Percentiles rank a stretch among this genome's conserved stretches.
These are phyloP conservation scores for Chimonanthus salicifolius DNA, from an alignment of 164 flowering plant species.

Conservation along the genomic window DNA sequence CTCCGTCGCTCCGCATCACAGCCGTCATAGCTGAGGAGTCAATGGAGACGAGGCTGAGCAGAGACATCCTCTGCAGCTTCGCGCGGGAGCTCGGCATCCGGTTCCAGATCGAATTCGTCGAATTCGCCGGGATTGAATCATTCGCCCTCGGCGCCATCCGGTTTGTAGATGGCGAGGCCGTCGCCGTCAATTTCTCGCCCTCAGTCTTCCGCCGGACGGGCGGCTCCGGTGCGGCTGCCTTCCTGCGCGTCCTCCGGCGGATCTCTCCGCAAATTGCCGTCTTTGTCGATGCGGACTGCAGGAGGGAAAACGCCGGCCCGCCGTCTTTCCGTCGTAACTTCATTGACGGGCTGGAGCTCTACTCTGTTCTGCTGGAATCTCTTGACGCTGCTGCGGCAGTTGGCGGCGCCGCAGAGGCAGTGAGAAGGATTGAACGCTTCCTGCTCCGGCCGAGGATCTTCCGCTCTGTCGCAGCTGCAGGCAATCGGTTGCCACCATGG, in stretches of 20 bases:
- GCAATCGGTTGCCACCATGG: conserved; percentile 42
- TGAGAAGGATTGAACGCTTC: conserved; percentile 51
- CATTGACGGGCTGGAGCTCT: conserved; percentile 57
- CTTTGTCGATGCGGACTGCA: conserved; percentile 57
- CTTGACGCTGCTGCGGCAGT: conserved; percentile 51
- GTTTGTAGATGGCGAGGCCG: conserved; percentile 53
- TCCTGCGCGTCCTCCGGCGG: conserved; percentile 47
- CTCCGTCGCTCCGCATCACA: conserved; percentile 51
- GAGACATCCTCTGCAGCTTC: conserved; percentile 60
- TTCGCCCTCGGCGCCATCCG: conserved; percentile 41
- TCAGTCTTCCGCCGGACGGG: conserved; percentile 43
- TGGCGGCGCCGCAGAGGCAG: conserved; percentile 33
- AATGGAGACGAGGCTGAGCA: conserved; percentile 46
- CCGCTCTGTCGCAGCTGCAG: conserved; percentile 39
- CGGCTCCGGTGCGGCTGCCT: conserved; percentile 16
- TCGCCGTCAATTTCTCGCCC: conserved; percentile 56
- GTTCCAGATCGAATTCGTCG: conserved; percentile 58
- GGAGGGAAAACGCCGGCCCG: conserved; percentile 16
- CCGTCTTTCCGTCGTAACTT: conserved; percentile 26
- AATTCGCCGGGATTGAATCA: conserved; percentile 15
- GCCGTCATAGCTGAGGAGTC: conserved; percentile 60
- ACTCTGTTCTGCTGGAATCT: conserved; percentile 66
- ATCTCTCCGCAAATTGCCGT: conserved; percentile 51
- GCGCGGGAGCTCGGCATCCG: conserved; percentile 58
- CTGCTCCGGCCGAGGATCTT: conserved; percentile 56